Conservation (phyloP, 805 yeast genomes). For the Kuraishia borneana region DNA sequence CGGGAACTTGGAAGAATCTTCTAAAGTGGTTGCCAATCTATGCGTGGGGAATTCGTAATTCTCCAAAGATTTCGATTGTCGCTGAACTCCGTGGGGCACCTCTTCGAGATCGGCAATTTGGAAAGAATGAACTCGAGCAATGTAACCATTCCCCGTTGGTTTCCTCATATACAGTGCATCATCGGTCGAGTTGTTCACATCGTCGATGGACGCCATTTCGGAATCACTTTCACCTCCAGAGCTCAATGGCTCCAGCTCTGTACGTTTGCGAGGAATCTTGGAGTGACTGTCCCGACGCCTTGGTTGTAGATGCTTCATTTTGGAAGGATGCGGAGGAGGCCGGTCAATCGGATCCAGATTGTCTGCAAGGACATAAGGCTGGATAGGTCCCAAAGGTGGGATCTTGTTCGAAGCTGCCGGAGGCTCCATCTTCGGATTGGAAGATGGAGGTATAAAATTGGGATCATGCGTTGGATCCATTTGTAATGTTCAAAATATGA, state of each 20-base stretch:
- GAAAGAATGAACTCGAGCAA: constrained; percentile 34
- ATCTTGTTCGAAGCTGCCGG: constrained; percentile 57
- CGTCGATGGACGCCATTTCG: background rate
- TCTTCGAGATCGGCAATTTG: constrained; percentile 94
- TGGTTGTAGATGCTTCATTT: background rate
- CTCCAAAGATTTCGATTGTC: constrained; percentile 69
- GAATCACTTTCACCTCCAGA: constrained; percentile 30
- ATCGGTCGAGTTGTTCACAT: background rate
- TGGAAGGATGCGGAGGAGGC: constrained; percentile 25
- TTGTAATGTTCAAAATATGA: too few relatives aligned
- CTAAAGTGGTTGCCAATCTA: constrained; percentile 57
- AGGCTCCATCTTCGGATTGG: constrained; percentile 49
- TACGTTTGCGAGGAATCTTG: constrained; percentile 41
- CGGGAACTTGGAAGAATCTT: constrained; percentile 74
- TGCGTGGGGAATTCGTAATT: constrained; percentile 82
- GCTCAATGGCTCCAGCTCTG: constrained; percentile 47
- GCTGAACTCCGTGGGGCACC: constrained; percentile 85
- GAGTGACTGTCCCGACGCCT: constrained; percentile 2
- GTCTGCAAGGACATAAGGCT: constrained; percentile 70
- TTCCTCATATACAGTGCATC: background rate
- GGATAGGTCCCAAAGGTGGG: constrained; percentile 69
- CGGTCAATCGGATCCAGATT: constrained; percentile 62
- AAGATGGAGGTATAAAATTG: constrained; percentile 77
- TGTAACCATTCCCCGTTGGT: constrained; percentile 10
- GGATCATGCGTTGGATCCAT: constrained; percentile 96